Conservation (phyloP, 2,329 filamentous ascomycete genomes). For the Aspergillus pseudoviridinutans region DNA sequence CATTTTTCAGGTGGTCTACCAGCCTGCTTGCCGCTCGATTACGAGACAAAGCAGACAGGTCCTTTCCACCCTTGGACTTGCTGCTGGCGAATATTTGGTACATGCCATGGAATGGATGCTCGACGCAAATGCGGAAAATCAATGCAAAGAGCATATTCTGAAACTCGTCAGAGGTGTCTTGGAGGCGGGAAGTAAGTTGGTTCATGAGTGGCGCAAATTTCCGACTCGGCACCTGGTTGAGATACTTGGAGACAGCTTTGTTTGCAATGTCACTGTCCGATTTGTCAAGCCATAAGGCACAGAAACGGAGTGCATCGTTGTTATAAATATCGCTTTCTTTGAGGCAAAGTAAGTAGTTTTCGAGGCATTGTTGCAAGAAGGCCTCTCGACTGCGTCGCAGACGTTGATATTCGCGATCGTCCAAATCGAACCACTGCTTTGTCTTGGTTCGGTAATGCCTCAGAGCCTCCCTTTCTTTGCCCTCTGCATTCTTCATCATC, state of each 20-base stretch:
- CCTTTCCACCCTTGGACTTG: conserved; percentile 63
- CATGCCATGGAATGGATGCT: conserved; percentile 96
- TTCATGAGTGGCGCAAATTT: conserved; percentile 95
- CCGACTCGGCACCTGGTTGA: conserved; percentile 73
- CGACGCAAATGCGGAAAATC: conserved; percentile 77
- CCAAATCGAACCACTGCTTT: conserved; percentile 85
- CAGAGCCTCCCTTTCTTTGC: conserved; percentile 54
- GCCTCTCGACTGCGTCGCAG: conserved; percentile 72
- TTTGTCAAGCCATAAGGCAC: conserved; percentile 88
- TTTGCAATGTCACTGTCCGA: conserved; percentile 74
- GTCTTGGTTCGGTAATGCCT: conserved; percentile 64
- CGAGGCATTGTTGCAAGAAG: conserved; percentile 81
- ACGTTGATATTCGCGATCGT: conserved; percentile 79
- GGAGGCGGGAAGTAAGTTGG: conserved; percentile 87
- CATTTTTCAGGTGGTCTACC: conserved; percentile 55
- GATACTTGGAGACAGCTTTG: conserved; percentile 64
- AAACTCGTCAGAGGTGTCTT: conserved; percentile 66
- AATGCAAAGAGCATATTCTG: conserved; percentile 70
- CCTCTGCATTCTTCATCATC: conserved; percentile 48
- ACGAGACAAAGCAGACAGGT: conserved; percentile 70
- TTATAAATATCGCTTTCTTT: conserved; percentile 83
- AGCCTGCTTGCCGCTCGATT: conserved; percentile 69
- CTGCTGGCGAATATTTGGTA: conserved; percentile 90
- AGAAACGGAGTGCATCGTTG: conserved; percentile 85
- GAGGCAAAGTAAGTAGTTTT: conserved; percentile 87